Evolutionary conservation across 2,329 filamentous ascomycete genomes (phyloP).

Genomic region (Neodidymelliopsis sp.): DNA sequence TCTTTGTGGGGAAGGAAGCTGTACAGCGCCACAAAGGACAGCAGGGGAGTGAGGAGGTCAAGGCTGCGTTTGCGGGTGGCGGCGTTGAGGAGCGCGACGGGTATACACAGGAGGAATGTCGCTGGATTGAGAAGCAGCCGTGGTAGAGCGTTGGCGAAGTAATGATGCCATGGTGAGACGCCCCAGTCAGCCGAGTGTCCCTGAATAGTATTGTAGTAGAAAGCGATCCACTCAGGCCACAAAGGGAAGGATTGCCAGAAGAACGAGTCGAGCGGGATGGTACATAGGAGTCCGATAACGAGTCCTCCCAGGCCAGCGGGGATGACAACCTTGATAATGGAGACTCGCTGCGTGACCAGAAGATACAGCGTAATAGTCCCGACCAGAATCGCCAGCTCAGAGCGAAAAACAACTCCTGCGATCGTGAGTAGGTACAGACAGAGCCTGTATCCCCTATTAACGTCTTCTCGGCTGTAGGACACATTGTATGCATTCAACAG

Average conservation of each 20-base stretch:
- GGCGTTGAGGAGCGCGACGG: slow-evolving; percentile 59
- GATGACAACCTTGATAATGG: slow-evolving; percentile 66
- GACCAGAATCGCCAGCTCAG: slow-evolving; percentile 85
- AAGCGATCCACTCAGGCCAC: slow-evolving; percentile 90
- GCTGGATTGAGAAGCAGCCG: slow-evolving; percentile 84
- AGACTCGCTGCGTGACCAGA: slow-evolving; percentile 63
- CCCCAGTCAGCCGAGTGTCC: slow-evolving; percentile 90
- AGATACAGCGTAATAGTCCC: slow-evolving; percentile 71
- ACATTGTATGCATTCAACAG: slow-evolving; percentile 58
- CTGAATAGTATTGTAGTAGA: slow-evolving; percentile 88
- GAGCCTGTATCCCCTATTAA: slow-evolving; percentile 63
- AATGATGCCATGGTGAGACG: slow-evolving; percentile 83
- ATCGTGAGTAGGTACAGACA: slow-evolving; percentile 79
- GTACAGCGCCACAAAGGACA: slow-evolving; percentile 80
- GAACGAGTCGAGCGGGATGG: slow-evolving; percentile 83
- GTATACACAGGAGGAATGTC: slow-evolving; percentile 61
- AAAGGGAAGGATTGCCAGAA: slow-evolving; percentile 83
- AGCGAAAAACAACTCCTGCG: slow-evolving; percentile 84
- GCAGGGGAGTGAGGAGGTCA: slow-evolving; percentile 67
- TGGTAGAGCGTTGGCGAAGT: slow-evolving; percentile 82
- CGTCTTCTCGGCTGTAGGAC: slow-evolving; percentile 44
- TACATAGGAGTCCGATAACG: slow-evolving; percentile 70
- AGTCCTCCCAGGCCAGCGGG: slow-evolving; percentile 71
- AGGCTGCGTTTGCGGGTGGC: slow-evolving; percentile 54
- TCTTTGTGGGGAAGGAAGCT: slow-evolving; percentile 95